These are phyloP conservation scores for Ophryocystis elektroscirrha DNA, from an alignment of 169 alveolate species.

Conservation along the genomic window DNA sequence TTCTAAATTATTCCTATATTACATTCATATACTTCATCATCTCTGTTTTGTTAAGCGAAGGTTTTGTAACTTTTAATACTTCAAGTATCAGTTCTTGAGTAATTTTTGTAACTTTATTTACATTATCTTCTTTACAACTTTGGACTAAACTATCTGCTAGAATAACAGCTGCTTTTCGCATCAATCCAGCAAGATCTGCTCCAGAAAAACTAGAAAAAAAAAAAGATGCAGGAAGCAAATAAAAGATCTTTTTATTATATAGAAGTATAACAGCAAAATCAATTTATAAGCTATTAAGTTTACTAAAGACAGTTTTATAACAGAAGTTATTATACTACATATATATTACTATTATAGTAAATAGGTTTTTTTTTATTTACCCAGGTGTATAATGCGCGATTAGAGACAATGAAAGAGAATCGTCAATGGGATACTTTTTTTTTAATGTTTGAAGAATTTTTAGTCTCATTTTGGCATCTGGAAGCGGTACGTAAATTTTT, in stretches of 20 bases:
- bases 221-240: no score
- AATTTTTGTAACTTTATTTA: background rate
- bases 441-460: slow-evolving; percentile 57
- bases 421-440: slow-evolving; percentile 53
- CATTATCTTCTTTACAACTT: background rate
- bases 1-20: background rate
- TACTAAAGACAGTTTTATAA: background rate
- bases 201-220: slow-evolving; percentile 51
- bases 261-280: background rate
- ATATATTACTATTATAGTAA: slow-evolving; percentile 44
- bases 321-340: slow-evolving; percentile 27
- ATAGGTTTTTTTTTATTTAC: no score
- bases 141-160: slow-evolving; percentile 32
- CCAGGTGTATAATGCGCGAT: no score
- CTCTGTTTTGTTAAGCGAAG: background rate
- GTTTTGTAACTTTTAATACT: background rate
- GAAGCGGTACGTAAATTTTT: slow-evolving; percentile 77
- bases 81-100: background rate
- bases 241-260: background rate
- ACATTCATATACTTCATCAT: background rate
- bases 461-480: slow-evolving; percentile 64
- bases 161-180: slow-evolving; percentile 68
- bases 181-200: slow-evolving; percentile 73
- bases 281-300: background rate
- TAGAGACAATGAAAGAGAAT: slow-evolving; percentile 38